phyloP scores from a whole-genome alignment of 805 yeast genomes.

The Candida nemodendra region DNA sequence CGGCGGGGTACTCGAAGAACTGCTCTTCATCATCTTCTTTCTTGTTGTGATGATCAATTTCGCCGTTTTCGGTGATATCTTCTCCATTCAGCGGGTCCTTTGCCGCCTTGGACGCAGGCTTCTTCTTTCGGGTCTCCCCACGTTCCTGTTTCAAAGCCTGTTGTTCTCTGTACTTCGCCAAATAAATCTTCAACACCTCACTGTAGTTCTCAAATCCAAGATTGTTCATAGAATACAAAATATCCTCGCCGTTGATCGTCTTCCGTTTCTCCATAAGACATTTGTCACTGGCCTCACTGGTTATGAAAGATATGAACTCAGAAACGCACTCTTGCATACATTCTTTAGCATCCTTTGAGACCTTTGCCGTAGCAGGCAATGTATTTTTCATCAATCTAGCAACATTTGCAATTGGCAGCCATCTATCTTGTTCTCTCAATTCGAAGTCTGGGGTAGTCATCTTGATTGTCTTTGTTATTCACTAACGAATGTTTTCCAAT shows the following conservation, averaged over 20 bases:
- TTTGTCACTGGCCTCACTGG: constrained; percentile 63
- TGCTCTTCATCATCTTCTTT: constrained; percentile 21
- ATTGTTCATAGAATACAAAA: constrained; percentile 59
- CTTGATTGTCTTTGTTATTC: constrained; percentile 1
- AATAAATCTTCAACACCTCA: constrained; percentile 64
- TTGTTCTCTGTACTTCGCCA: constrained; percentile 69
- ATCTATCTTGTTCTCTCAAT: constrained; percentile 57
- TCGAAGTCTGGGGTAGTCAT: constrained; percentile 40
- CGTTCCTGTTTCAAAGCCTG: constrained; percentile 71
- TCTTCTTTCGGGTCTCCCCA: constrained; percentile 46
- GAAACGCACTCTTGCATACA: constrained; percentile 63
- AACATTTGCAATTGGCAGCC: constrained; percentile 64
- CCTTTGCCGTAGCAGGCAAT: constrained; percentile 69
- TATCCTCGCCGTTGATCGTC: constrained; percentile 70
- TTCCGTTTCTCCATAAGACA: constrained; percentile 65
- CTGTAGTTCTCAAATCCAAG: constrained; percentile 70
- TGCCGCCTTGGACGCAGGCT: constrained; percentile 10
- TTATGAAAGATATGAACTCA: constrained; percentile 66
- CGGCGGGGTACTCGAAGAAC: constrained; percentile 15
- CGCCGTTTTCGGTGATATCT: constrained; percentile 13
- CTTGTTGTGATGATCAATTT: constrained; percentile 3
- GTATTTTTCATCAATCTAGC: constrained; percentile 78
- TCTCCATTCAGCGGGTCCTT: constrained; percentile 1
- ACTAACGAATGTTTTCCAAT: too few relatives aligned
- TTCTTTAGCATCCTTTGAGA: constrained; percentile 77